phyloP scores from a whole-genome alignment of 2,329 filamentous ascomycete genomes.

The Beauveria scarabaeidicola region DNA sequence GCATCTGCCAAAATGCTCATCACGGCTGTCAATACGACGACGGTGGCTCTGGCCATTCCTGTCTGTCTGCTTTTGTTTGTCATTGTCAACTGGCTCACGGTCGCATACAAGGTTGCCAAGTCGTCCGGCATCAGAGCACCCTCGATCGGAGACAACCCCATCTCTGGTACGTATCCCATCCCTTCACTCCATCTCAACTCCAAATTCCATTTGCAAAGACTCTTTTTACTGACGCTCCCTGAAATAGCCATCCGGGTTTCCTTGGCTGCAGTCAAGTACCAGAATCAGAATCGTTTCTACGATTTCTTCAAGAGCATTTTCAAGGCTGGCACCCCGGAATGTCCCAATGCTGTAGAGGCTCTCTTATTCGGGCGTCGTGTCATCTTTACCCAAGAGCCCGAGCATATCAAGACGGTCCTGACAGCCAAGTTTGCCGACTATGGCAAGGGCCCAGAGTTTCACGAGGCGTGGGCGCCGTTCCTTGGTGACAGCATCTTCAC shows the following conservation, averaged over 20 bases:
- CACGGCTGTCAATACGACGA: neutral
- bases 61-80: neutral
- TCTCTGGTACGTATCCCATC: neutral
- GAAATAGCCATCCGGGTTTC: neutral
- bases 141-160: slow-evolving; percentile 1
- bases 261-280: neutral
- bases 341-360: slow-evolving; percentile 30
- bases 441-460: slow-evolving; percentile 36
- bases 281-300: slow-evolving; percentile 22
- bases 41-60: slow-evolving; percentile 8
- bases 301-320: slow-evolving; percentile 25
- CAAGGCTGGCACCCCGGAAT: slow-evolving; percentile 20
- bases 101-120: slow-evolving; percentile 5
- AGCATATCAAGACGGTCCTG: slow-evolving; percentile 49
- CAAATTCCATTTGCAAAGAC: neutral
- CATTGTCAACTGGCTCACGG: neutral
- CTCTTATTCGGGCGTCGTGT: slow-evolving; percentile 27
- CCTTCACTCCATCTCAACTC: neutral
- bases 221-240: neutral
- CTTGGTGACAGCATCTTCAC: slow-evolving; percentile 50
- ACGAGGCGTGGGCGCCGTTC: slow-evolving; percentile 34
- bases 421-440: slow-evolving; percentile 50
- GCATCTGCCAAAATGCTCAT: neutral
- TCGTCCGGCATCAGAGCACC: slow-evolving; percentile 3
- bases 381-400: slow-evolving; percentile 43